Percentiles rank a stretch among this genome's conserved stretches.
These are phyloP conservation scores for Epichloe amarillans DNA, from an alignment of 2,329 filamentous ascomycete genomes.

Conservation along the genomic window DNA sequence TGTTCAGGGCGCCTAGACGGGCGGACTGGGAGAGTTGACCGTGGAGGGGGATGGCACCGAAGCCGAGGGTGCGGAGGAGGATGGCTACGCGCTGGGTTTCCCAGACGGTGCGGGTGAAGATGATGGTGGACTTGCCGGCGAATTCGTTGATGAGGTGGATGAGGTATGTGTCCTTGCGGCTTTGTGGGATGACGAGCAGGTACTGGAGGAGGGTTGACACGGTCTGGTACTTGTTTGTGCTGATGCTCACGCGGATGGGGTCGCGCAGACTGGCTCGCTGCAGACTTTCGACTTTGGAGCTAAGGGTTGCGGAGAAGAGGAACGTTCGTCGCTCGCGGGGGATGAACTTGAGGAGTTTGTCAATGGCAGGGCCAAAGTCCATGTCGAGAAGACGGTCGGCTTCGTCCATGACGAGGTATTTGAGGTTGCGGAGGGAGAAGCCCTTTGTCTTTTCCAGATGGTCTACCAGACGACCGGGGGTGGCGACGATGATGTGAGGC, in stretches of 20 bases:
- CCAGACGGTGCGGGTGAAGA: conserved; percentile 86
- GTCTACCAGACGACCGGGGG: conserved; percentile 76
- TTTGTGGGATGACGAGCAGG: conserved; percentile 75
- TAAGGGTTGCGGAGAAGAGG: conserved; percentile 91
- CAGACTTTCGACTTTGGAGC: conserved; percentile 80
- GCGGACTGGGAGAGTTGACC: conserved; percentile 81
- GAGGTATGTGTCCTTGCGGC: conserved; percentile 81
- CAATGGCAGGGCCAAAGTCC: conserved; percentile 83
- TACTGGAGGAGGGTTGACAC: conserved; percentile 78
- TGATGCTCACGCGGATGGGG: conserved; percentile 72
- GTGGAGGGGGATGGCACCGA: conserved; percentile 83
- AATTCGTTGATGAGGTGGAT: conserved; percentile 79
- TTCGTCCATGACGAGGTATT: conserved; percentile 91
- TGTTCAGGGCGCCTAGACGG: conserved; percentile 75
- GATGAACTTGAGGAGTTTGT: conserved; percentile 85
- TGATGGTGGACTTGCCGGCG: conserved; percentile 71
- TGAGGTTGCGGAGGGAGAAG: conserved; percentile 70
- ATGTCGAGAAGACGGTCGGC: conserved; percentile 85
- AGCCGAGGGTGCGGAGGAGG: conserved; percentile 70
- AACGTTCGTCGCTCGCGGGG: conserved; percentile 73
- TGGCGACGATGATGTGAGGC: conserved; percentile 86
- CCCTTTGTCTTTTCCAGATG: conserved; percentile 96
- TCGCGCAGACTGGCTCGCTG: conserved; percentile 81
- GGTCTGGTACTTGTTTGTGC: conserved; percentile 75
- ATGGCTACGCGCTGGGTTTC: conserved; percentile 80